These are phyloP conservation scores for Salix koriyanagi DNA, from an alignment of 345 rosid genomes.

Conservation along the genomic window DNA sequence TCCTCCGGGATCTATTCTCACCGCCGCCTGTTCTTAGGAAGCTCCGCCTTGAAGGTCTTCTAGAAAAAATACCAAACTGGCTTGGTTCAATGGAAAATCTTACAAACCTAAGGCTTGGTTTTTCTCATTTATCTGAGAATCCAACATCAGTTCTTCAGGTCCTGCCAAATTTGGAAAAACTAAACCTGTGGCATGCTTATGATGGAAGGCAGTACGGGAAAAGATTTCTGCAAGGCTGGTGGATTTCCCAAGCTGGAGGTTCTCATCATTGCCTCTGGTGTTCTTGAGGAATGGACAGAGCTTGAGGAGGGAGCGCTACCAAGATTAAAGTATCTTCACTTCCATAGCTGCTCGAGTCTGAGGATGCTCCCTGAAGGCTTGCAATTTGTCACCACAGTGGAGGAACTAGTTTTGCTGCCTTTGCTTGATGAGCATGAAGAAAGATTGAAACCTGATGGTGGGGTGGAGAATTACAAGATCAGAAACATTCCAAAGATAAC, in stretches of 20 bases:
- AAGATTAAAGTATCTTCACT: conserved; percentile 27
- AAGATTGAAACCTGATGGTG: conserved; percentile 38
- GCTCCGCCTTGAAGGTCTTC: conserved; percentile 28
- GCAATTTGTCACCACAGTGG: conserved; percentile 36
- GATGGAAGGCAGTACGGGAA: conserved; percentile 31
- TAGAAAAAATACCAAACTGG: conserved; percentile 32
- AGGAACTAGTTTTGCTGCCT: conserved; percentile 28
- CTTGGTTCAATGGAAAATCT: conserved; percentile 28
- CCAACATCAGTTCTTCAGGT: conserved; percentile 31
- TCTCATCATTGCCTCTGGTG: conserved; percentile 33
- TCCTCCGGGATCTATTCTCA: conserved; percentile 25
- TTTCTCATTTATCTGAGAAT: conserved; percentile 32
- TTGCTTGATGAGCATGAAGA: conserved; percentile 33
- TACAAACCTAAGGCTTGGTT: conserved; percentile 30
- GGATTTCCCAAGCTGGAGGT: conserved; percentile 40
- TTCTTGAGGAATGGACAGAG: conserved; percentile 38
- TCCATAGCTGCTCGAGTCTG: conserved; percentile 28
- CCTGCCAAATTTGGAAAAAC: conserved; percentile 30
- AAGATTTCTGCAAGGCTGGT: conserved; percentile 37
- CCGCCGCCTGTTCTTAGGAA: conserved; percentile 36
- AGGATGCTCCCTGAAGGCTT: conserved; percentile 43
- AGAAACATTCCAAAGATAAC: conserved; percentile 27
- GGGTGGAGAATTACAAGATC: conserved; percentile 39
- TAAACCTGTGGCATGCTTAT: conserved; percentile 34
- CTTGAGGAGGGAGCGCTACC: conserved; percentile 41